Percentiles rank a stretch among this genome's conserved stretches.
Conservation (phyloP, 345 rosid genomes). For the Salix suchowensis region DNA sequence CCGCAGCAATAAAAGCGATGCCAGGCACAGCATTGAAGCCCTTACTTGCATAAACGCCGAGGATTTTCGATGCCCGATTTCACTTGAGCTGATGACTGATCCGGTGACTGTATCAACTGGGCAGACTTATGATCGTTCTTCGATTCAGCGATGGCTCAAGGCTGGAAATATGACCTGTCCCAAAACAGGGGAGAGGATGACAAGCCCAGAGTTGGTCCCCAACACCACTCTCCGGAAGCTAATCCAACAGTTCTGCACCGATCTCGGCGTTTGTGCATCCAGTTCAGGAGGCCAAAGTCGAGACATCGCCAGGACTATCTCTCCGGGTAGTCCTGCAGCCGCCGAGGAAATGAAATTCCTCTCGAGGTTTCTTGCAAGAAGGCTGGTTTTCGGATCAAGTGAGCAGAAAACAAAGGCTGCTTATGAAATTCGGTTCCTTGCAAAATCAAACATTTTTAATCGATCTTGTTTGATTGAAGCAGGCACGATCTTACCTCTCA, state of each 20-base stretch:
- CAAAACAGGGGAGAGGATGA: conserved; percentile 66
- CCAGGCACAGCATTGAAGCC: conserved; percentile 31
- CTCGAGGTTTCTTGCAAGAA: conserved; percentile 46
- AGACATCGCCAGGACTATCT: conserved; percentile 40
- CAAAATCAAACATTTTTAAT: conserved; percentile 55
- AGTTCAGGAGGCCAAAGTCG: conserved; percentile 27
- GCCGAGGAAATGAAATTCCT: conserved; percentile 42
- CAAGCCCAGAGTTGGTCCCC: conserved; percentile 48
- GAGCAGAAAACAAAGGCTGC: conserved; percentile 62
- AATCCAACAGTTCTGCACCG: conserved; percentile 50
- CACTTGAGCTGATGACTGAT: conserved; percentile 79
- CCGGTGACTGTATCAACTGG: conserved; percentile 81
- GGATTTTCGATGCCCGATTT: conserved; percentile 83
- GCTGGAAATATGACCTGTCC: conserved; percentile 72
- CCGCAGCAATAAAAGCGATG: conserved; percentile 23
- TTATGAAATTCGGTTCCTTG: conserved; percentile 56
- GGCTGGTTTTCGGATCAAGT: conserved; percentile 46
- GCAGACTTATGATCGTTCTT: conserved; percentile 80
- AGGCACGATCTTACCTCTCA: conserved; percentile 50
- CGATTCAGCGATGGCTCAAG: conserved; percentile 74
- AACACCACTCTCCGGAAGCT: conserved; percentile 54
- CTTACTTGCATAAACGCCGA: conserved; percentile 53
- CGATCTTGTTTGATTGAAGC: conserved; percentile 61
- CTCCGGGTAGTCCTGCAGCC: conserved; percentile 52
- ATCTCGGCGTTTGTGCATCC: conserved; percentile 40